Base-by-base conservation (phyloP, 2,329 filamentous ascomycete species). In the Periconia digitata region DNA sequence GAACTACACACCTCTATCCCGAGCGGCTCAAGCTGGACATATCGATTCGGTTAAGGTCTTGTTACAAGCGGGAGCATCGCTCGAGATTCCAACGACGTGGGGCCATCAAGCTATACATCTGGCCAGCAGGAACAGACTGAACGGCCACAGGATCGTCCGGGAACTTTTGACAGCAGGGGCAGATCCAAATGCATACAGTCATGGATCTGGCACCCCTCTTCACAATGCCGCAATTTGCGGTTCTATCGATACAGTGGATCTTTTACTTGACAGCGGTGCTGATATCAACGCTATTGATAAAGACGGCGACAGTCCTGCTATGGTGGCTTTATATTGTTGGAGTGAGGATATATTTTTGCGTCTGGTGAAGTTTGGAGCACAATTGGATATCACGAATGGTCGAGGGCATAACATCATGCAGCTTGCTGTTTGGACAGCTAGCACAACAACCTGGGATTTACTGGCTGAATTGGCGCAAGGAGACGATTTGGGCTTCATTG, bases 1-100 rank as follows among this genome's bases (percentile, higher is more conserved):
- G 22, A n/a, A 16, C 3, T 48, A 32, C 21, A 48, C 41, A n/a
- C 41, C 51, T 10, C 29, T 53, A 32, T 44, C 51, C 4, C 47
- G 38, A 20, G 51, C 51, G 13, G 40, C 37, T 22, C 37, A 50
- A 44, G 42, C 38, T 22, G 51, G 43, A 7, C 34, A 44, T 22
- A 4, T 44, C 6, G 10, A 12, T n/a, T 18, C 17, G 12, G 43
- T 39, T 1, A 13, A 29, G 17, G 16, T 39, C 4, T 35, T 44
- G 5, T 22, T 44, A 23, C 20, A 17, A 17, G 43, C 34, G 3
- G 29, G 29, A 39, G 43, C 43, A 8, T 17, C 21, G 8, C 6
- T 39, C 10, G 10, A 38, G 5, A 20, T n/a, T n/a, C 6, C n/a
- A 7, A 44, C 44, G 12, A 40, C 37, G 3, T 40, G 44, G 39